These are phyloP conservation scores for Mentha longifolia DNA, from an alignment of 257 asterid species.

Conservation along the genomic window DNA sequence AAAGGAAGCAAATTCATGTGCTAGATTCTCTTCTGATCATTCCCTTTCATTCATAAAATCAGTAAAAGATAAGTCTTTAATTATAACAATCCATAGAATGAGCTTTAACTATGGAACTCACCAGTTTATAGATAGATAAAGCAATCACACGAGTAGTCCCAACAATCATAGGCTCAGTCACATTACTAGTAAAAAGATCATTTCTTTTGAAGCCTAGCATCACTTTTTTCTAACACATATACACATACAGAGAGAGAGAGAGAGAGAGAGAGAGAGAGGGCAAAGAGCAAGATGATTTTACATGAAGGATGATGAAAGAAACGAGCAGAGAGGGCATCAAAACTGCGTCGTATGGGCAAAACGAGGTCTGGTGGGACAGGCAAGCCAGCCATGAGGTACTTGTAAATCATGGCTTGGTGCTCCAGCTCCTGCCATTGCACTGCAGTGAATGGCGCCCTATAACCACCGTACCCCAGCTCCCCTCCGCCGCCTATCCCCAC, in stretches of 20 bases:
- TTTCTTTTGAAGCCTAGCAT: constrained; percentile 6
- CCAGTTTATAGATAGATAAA: constrained; percentile 4
- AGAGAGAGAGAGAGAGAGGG: too few species aligned
- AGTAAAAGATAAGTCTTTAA: neutral
- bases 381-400: constrained; percentile 84
- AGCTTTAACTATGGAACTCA: constrained; percentile 14
- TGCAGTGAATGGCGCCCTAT: constrained; percentile 81
- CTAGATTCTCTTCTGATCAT: constrained; percentile 21
- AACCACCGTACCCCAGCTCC: constrained; percentile 65
- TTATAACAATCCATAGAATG: neutral
- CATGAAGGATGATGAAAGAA: constrained; percentile 77
- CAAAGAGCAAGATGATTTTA: constrained; percentile 40
- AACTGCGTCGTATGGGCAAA: constrained; percentile 84
- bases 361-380: constrained; percentile 93
- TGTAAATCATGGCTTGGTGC: constrained; percentile 96
- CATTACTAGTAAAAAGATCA: constrained; percentile 8
- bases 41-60: constrained; percentile 4
- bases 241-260: neutral
- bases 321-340: constrained; percentile 79
- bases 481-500: constrained; percentile 53
- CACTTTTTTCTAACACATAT: neutral
- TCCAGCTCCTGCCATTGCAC: constrained; percentile 98
- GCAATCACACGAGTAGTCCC: neutral
- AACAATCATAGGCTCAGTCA: constrained; percentile 14
- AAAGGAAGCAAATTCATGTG: neutral